phyloP scores from a whole-genome alignment of 2,329 filamentous ascomycete genomes.

The Colletotrichum simmondsii region DNA sequence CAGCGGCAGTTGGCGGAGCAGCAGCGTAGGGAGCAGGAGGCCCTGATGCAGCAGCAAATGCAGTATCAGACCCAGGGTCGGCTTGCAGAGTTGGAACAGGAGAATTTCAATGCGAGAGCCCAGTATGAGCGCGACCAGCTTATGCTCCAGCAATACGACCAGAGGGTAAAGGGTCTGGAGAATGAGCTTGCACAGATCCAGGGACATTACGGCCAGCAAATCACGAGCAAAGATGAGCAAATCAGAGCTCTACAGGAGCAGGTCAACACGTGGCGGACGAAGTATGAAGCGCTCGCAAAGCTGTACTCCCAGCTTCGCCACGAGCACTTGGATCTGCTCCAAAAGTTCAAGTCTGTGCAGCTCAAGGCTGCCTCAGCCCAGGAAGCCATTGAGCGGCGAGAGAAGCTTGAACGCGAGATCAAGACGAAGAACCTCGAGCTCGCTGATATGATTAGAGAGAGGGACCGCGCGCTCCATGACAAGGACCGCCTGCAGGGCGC shows the following conservation, averaged over 20 bases:
- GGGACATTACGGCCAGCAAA: constrained; percentile 85
- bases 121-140: constrained; percentile 98
- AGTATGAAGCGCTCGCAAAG: constrained; percentile 96
- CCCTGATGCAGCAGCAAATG: constrained; percentile 87
- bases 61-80: constrained; percentile 95
- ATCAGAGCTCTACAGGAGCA: constrained; percentile 94
- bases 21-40: constrained; percentile 90
- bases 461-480: constrained; percentile 92
- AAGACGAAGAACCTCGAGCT: constrained; percentile 99
- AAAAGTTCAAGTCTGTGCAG: constrained; percentile 96
- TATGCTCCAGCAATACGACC: constrained; percentile 96
- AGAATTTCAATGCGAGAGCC: constrained; percentile 92
- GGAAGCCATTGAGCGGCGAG: constrained; percentile 92
- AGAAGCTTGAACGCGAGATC: constrained; percentile 96
- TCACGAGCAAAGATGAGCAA: constrained; percentile 91
- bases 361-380: constrained; percentile 97
- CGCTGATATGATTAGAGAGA: constrained; percentile 97
- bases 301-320: constrained; percentile 95
- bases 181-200: constrained; percentile 86
- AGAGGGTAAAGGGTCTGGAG: constrained; percentile 92
- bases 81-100: constrained; percentile 93
- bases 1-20: constrained; percentile 89
- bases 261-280: constrained; percentile 96
- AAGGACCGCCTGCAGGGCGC: constrained; percentile 87
- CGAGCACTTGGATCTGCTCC: constrained; percentile 92